phyloP scores from a whole-genome alignment of 352 stramenopile species.

The Aphanomyces astaci region DNA sequence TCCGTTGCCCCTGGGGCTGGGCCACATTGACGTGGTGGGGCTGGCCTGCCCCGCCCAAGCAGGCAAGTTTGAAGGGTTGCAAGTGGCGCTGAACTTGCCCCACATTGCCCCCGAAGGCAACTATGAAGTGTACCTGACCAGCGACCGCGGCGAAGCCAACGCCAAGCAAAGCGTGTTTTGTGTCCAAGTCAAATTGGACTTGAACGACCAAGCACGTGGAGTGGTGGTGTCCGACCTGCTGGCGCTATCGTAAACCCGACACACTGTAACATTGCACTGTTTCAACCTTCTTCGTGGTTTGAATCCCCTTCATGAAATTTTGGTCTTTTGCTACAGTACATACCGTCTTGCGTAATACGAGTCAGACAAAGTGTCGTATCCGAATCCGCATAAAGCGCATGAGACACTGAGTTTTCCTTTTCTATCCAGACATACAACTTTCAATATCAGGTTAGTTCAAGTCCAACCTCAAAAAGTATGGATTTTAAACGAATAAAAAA shows the following conservation, averaged over 20 bases:
- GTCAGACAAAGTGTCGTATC: too few relatives aligned
- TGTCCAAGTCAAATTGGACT: slow-evolving; percentile 66
- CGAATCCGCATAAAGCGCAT: too few relatives aligned
- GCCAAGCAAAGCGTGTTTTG: slow-evolving; percentile 55
- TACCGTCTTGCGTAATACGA: too few relatives aligned
- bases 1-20: slow-evolving; percentile 63
- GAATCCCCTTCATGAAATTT: too few relatives aligned
- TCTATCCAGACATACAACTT: too few relatives aligned
- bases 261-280: neutral
- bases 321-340: too few relatives aligned
- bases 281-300: too few relatives aligned
- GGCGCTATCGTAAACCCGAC: neutral
- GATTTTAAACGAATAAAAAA: too few relatives aligned
- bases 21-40: slow-evolving; percentile 79
- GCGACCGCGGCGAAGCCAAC: slow-evolving; percentile 32
- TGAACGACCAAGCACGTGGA: slow-evolving; percentile 22
- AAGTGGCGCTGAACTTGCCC: slow-evolving; percentile 76
- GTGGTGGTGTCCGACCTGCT: neutral
- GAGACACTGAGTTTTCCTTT: too few relatives aligned
- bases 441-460: too few relatives aligned
- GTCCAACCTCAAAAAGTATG: too few relatives aligned
- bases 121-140: slow-evolving; percentile 74
- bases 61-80: slow-evolving; percentile 58
- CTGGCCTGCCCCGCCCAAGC: slow-evolving; percentile 63
- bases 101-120: slow-evolving; percentile 70